These are phyloP conservation scores for Aspergillus indologenus DNA, from an alignment of 495 filamentous ascomycete species.

Conservation along the genomic window DNA sequence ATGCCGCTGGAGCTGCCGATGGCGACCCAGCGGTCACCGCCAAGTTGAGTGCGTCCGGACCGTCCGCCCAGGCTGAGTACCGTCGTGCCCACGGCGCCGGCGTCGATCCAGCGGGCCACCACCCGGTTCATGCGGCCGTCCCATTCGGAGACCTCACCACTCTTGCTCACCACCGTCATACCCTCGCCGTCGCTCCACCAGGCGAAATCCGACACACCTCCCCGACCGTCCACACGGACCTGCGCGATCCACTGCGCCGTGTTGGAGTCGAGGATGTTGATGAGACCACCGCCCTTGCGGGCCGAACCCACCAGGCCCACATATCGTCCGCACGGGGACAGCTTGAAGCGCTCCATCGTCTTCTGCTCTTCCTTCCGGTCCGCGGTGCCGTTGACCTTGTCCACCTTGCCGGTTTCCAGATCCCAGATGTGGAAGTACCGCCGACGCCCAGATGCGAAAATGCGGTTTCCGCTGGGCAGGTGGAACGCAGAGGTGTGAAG, in stretches of 20 bases:
- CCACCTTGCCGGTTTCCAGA: conserved; percentile 70
- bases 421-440: conserved; percentile 96
- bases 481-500: conserved; percentile 78
- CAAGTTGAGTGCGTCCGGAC: conserved; percentile 55
- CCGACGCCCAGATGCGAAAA: conserved; percentile 82
- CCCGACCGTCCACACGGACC: conserved; percentile 75
- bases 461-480: conserved; percentile 41
- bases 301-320: conserved; percentile 74
- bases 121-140: conserved; percentile 61
- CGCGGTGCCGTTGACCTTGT: conserved; percentile 72
- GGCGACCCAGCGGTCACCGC: conserved; percentile 84
- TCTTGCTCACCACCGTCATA: conserved; percentile 73
- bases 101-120: conserved; percentile 81
- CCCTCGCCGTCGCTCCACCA: conserved; percentile 87
- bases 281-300: conserved; percentile 77
- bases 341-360: conserved; percentile 84
- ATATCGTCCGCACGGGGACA: conserved; percentile 80
- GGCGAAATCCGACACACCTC: conserved; percentile 80
- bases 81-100: conserved; percentile 83
- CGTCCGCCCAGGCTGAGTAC: conserved; percentile 73
- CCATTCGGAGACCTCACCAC: conserved; percentile 93
- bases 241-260: conserved; percentile 86
- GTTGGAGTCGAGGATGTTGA: conserved; percentile 79
- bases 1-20: conserved; percentile 82
- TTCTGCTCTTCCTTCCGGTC: conserved; percentile 76